Percentiles rank a stretch among this genome's conserved stretches.
These are phyloP conservation scores for Pythium folliculosum DNA, from an alignment of 352 stramenopile genomes.

Conservation along the genomic window DNA sequence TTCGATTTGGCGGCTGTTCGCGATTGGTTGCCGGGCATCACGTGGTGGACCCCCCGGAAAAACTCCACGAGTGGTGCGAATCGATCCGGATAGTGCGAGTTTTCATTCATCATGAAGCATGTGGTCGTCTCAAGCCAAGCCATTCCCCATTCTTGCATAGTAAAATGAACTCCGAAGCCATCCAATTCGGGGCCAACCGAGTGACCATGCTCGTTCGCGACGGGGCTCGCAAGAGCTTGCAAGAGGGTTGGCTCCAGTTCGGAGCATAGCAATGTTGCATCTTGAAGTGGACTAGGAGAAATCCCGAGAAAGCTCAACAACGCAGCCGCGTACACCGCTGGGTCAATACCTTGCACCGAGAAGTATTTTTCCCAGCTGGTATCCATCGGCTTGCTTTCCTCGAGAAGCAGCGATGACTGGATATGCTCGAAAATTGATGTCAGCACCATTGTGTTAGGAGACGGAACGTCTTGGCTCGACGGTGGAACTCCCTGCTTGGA, in stretches of 20 bases:
- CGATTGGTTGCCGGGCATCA: not conserved
- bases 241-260: conserved; percentile 17
- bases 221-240: not conserved
- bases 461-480: not conserved
- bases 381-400: conserved; percentile 23
- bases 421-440: conserved; percentile 20
- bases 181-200: conserved; percentile 16
- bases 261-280: not conserved
- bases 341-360: not conserved
- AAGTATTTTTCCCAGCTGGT: conserved; percentile 19
- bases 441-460: conserved; percentile 1
- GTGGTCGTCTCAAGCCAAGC: conserved; percentile 9
- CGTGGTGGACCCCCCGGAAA: not conserved
- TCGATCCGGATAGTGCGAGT: conserved; percentile 13
- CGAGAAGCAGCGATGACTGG: conserved; percentile 11
- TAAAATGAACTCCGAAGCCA: conserved; percentile 33
- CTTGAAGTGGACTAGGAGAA: not conserved
- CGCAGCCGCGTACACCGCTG: conserved; percentile 10
- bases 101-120: not conserved
- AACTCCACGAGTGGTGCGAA: conserved; percentile 22
- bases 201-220: not conserved
- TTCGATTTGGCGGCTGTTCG: conserved; percentile 4
- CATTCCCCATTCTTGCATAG: conserved; percentile 28
- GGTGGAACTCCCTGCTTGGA: not conserved
- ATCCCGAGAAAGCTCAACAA: conserved; percentile 22